These are phyloP conservation scores for Fusarium sp. DNA, from an alignment of 2,329 filamentous ascomycete species.

Conservation along the genomic window DNA sequence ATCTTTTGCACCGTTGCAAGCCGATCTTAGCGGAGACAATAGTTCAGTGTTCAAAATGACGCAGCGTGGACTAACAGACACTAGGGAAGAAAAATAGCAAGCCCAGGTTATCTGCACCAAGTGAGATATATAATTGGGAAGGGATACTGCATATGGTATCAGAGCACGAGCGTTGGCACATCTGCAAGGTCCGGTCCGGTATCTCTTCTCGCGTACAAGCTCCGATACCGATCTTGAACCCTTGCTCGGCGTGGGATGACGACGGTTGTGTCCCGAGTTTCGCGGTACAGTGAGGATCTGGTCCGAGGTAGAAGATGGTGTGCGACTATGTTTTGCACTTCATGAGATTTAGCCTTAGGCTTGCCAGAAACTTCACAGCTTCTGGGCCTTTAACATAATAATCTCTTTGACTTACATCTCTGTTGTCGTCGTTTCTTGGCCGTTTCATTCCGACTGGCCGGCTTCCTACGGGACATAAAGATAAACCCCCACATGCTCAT, in stretches of 20 bases:
- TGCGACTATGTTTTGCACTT: not conserved
- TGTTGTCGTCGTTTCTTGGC: slow-evolving; percentile 20
- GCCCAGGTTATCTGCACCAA: not conserved
- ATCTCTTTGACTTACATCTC: not conserved
- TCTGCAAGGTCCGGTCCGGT: slow-evolving; percentile 13
- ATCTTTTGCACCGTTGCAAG: slow-evolving; percentile 41
- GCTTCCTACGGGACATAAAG: slow-evolving; percentile 41
- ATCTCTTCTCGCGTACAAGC: slow-evolving; percentile 32
- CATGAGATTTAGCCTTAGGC: not conserved
- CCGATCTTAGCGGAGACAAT: slow-evolving; percentile 35
- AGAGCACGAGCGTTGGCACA: slow-evolving; percentile 7
- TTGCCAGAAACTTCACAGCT: not conserved
- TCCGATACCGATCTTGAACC: slow-evolving; percentile 38
- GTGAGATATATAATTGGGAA: not conserved
- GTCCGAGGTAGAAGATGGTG: slow-evolving; percentile 21
- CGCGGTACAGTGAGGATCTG: slow-evolving; percentile 2
- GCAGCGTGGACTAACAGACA: slow-evolving; percentile 42
- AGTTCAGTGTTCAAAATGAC: slow-evolving; percentile 41
- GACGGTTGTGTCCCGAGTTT: slow-evolving; percentile 26
- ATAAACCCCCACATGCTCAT: slow-evolving; percentile 41
- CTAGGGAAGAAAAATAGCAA: slow-evolving; percentile 35
- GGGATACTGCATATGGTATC: slow-evolving; percentile 27
- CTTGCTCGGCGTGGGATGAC: slow-evolving; percentile 42
- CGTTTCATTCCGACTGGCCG: slow-evolving; percentile 45
- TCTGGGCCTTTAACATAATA: not conserved